phyloP scores from a whole-genome alignment of 805 yeast species.

The Kregervanrija fluxuum region DNA sequence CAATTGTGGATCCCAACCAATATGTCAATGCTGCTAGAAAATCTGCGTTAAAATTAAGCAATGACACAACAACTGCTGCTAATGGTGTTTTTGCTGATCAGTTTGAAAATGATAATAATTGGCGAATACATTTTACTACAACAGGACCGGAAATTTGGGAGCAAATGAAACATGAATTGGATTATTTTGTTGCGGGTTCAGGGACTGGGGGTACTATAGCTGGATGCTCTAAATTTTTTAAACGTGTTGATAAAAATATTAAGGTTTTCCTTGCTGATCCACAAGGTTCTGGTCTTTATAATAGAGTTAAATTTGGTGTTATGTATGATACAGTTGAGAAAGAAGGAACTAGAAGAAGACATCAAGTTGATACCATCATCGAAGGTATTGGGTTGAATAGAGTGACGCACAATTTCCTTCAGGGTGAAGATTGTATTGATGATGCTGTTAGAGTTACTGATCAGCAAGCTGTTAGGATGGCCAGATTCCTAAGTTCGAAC shows the following conservation, averaged over 20 bases:
- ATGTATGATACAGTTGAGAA: constrained; percentile 86
- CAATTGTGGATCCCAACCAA: constrained; percentile 89
- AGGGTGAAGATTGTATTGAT: constrained; percentile 65
- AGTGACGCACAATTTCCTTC: constrained; percentile 70
- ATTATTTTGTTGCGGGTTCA: constrained; percentile 81
- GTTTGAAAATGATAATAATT: constrained; percentile 87
- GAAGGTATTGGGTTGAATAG: constrained; percentile 94
- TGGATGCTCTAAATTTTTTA: constrained; percentile 79
- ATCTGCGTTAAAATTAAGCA: constrained; percentile 48
- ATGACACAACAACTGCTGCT: constrained; percentile 29
- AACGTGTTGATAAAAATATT: constrained; percentile 36
- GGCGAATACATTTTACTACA: constrained; percentile 73
- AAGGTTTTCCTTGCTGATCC: constrained; percentile 81
- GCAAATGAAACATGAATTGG: constrained; percentile 61
- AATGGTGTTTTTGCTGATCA: constrained; percentile 89
- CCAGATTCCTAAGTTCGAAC: constrained; percentile 65
- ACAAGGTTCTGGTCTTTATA: constrained; percentile 88
- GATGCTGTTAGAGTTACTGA: constrained; percentile 78
- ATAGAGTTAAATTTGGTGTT: constrained; percentile 81
- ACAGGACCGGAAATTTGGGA: constrained; percentile 92
- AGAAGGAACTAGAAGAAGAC: constrained; percentile 91
- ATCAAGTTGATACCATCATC: constrained; percentile 90
- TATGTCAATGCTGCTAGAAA: constrained; percentile 82
- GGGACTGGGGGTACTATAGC: constrained; percentile 97
- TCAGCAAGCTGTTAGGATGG: constrained; percentile 80